Evolutionary conservation across 805 yeast genomes (phyloP).

Genomic region (Candida pini): DNA sequence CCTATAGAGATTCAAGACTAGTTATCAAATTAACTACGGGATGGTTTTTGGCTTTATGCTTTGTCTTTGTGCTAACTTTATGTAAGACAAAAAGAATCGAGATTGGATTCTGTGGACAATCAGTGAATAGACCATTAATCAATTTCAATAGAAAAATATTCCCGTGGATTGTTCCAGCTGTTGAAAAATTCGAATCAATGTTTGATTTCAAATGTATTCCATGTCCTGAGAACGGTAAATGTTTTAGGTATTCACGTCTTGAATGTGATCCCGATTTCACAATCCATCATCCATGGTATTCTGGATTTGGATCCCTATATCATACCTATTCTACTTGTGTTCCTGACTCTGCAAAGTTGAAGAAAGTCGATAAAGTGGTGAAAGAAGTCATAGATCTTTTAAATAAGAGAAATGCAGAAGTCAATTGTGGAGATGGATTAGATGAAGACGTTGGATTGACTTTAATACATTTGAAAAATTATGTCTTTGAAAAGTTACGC

Average conservation of each 20-base stretch:
- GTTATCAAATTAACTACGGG: constrained; percentile 7
- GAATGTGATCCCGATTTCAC: constrained; percentile 71
- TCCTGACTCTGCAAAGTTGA: constrained; percentile 71
- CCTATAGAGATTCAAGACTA: constrained; percentile 3
- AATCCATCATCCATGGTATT: constrained; percentile 46
- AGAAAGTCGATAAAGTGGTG: constrained; percentile 60
- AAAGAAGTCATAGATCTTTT: constrained; percentile 60
- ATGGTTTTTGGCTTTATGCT: constrained; percentile 11
- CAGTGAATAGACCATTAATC: constrained; percentile 37
- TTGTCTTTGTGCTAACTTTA: constrained; percentile 10
- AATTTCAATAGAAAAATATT: constrained; percentile 7
- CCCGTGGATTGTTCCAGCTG: constrained; percentile 15
- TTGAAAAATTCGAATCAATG: constrained; percentile 37
- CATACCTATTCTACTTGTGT: constrained; percentile 61
- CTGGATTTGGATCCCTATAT: constrained; percentile 51
- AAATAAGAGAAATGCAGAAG: constrained; percentile 65
- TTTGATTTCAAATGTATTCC: constrained; percentile 63
- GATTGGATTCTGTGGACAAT: constrained; percentile 75
- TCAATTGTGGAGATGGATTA: constrained; percentile 29
- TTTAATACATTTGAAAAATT: constrained; percentile 60
- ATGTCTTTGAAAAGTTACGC: constrained; percentile 47
- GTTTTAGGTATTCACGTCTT: constrained; percentile 56
- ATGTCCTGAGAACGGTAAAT: constrained; percentile 81
- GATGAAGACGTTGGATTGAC: constrained; percentile 31
- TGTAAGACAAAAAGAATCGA: constrained; percentile 52